Percentiles rank a stretch among this genome's conserved stretches.
These are phyloP conservation scores for Diaporthe destruens DNA, from an alignment of 2,329 filamentous ascomycete species.

Conservation along the genomic window DNA sequence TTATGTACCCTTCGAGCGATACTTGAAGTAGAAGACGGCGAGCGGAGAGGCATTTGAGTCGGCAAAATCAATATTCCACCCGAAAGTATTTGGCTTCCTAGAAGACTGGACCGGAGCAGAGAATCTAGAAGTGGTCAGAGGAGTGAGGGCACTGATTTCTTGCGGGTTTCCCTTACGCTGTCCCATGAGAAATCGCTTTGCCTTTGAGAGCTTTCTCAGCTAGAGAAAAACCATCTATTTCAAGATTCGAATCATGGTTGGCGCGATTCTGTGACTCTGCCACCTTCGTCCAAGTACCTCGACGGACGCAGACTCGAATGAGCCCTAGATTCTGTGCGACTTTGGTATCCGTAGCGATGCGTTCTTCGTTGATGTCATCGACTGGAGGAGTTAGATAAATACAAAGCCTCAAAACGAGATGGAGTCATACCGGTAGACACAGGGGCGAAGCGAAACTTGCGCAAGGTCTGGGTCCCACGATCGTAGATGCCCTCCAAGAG, in stretches of 20 bases:
- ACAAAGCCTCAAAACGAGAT: not conserved
- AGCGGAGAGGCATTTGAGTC: slow-evolving; percentile 45
- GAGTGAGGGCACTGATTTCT: not conserved
- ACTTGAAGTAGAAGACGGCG: slow-evolving; percentile 49
- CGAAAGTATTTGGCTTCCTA: not conserved
- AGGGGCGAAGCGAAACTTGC: slow-evolving; percentile 13
- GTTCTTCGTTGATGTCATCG: slow-evolving; percentile 32
- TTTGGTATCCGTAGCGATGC: slow-evolving; percentile 8
- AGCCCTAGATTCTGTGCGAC: slow-evolving; percentile 10
- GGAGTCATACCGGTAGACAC: not conserved
- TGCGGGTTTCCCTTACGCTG: slow-evolving; percentile 45
- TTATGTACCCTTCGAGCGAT: slow-evolving; percentile 48
- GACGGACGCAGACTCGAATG: not conserved
- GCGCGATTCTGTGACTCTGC: no score
- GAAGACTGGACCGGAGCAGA: not conserved
- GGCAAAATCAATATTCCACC: not conserved
- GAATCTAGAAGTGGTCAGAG: not conserved
- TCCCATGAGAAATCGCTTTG: slow-evolving; percentile 51
- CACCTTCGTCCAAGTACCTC: not conserved
- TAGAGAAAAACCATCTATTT: slow-evolving; percentile 32
- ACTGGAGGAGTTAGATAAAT: not conserved
- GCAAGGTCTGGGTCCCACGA: not conserved
- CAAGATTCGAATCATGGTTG: not conserved
- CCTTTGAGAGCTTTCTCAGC: slow-evolving; percentile 53
- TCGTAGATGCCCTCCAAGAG: not conserved